These are phyloP conservation scores for Coffea eugenioides DNA, from an alignment of 257 asterid genomes.

Conservation along the genomic window DNA sequence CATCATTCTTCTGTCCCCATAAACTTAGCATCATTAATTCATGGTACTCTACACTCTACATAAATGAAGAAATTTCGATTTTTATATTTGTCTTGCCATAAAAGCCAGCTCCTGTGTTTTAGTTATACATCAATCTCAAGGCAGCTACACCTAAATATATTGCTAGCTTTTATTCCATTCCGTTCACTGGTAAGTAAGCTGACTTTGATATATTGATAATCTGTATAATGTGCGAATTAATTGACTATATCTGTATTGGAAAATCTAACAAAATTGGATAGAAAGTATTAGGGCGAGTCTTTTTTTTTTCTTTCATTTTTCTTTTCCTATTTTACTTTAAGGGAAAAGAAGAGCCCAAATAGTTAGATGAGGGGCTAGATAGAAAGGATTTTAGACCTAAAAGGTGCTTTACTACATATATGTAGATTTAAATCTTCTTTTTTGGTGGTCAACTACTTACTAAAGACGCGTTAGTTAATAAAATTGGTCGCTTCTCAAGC, in stretches of 20 bases:
- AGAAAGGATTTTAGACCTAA: too few relatives aligned
- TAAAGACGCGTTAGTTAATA: too few relatives aligned
- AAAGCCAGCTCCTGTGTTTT: slow-evolving; percentile 17
- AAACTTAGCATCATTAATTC: background rate
- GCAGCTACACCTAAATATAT: background rate
- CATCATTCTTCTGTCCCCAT: too few relatives aligned
- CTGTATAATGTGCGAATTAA: background rate
- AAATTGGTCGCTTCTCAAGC: background rate
- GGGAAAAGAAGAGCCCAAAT: too few relatives aligned
- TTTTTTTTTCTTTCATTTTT: too few relatives aligned
- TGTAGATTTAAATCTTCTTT: too few relatives aligned
- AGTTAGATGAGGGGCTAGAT: too few relatives aligned
- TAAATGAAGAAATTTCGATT: background rate
- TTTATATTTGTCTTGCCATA: slow-evolving; percentile 11
- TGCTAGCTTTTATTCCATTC: background rate
- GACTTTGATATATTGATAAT: background rate
- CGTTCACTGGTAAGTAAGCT: background rate
- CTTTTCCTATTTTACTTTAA: too few relatives aligned
- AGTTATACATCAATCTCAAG: slow-evolving; percentile 23
- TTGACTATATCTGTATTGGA: too few relatives aligned
- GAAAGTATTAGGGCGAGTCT: background rate
- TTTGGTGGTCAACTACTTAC: too few relatives aligned
- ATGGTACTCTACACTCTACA: background rate
- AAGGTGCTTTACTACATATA: too few relatives aligned
- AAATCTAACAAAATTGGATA: background rate